Percentiles rank a stretch among this genome's conserved stretches.
phyloP scores from a whole-genome alignment of 495 filamentous ascomycete species.

The Lentithecium fluviatile region DNA sequence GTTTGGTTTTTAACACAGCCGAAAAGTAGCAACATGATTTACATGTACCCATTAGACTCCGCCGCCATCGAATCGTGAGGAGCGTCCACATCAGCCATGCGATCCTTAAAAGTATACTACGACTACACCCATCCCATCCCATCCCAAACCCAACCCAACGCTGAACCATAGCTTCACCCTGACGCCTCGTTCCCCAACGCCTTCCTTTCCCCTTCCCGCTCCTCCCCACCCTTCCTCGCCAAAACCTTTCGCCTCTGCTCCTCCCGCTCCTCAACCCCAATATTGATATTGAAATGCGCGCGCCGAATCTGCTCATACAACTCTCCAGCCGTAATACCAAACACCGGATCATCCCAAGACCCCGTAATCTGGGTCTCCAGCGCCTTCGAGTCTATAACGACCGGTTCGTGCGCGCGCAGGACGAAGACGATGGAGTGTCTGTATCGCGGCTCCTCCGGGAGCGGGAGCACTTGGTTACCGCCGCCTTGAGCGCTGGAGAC shows the following conservation, averaged over 20 bases:
- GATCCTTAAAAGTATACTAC: too few relatives aligned
- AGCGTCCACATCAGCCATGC: too few relatives aligned
- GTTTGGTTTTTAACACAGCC: too few relatives aligned
- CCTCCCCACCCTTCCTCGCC: constrained; percentile 1
- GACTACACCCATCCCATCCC: too few relatives aligned
- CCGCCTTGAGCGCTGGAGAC: too few relatives aligned
- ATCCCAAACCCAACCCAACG: too few relatives aligned
- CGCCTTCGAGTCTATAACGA: constrained; percentile 12
- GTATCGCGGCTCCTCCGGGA: constrained; percentile 8
- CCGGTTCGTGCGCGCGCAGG: constrained; percentile 24
- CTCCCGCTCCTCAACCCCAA: constrained; percentile 24
- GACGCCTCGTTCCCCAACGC: too few relatives aligned
- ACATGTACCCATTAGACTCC: too few relatives aligned
- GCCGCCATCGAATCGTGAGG: too few relatives aligned
- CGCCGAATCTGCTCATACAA: constrained; percentile 27
- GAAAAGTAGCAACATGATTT: too few relatives aligned
- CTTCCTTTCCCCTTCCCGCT: not conserved
- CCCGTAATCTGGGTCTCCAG: constrained; percentile 31
- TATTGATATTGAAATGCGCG: constrained; percentile 37
- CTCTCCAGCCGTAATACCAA: constrained; percentile 23
- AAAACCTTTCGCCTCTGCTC: constrained; percentile 26
- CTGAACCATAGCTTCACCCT: too few relatives aligned
- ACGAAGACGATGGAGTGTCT: constrained; percentile 36
- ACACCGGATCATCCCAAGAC: constrained; percentile 19
- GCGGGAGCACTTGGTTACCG: not conserved